These are phyloP conservation scores for Pyrenochaeta sp. DNA, from an alignment of 2,329 filamentous ascomycete species.

Conservation along the genomic window DNA sequence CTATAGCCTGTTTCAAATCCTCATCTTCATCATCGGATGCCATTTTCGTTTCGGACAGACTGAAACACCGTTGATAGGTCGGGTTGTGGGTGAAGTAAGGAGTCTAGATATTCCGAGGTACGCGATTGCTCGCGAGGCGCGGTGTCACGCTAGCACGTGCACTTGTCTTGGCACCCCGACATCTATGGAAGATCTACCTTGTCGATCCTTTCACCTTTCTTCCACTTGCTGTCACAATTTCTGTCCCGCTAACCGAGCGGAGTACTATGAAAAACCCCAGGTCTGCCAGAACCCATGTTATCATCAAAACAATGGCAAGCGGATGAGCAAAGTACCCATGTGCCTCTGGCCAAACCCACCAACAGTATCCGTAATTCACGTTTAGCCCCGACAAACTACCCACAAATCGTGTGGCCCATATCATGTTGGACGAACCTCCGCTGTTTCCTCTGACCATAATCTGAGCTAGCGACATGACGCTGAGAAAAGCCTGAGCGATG, in stretches of 20 bases:
- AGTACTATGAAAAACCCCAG: slow-evolving; percentile 56
- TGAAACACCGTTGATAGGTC: slow-evolving; percentile 6
- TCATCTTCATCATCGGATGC: slow-evolving; percentile 37
- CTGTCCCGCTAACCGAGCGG: slow-evolving; percentile 15
- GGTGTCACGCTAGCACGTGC: slow-evolving; percentile 33
- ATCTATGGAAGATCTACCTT: no score
- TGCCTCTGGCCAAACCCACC: slow-evolving; percentile 59
- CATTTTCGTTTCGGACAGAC: slow-evolving; percentile 18
- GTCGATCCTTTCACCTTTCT: no score
- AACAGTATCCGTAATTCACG: slow-evolving; percentile 59
- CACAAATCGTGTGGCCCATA: slow-evolving; percentile 82
- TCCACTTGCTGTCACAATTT: neutral
- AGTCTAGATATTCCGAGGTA: no score
- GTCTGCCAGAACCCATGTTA: slow-evolving; percentile 53
- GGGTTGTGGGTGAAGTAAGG: slow-evolving; percentile 1
- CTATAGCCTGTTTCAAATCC: slow-evolving; percentile 37
- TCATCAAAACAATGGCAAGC: slow-evolving; percentile 53
- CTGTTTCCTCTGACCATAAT: slow-evolving; percentile 57
- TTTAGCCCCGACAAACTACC: slow-evolving; percentile 74
- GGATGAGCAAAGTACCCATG: slow-evolving; percentile 58
- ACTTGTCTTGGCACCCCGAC: slow-evolving; percentile 3
- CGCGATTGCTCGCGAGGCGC: no score
- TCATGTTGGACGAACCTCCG: slow-evolving; percentile 66
- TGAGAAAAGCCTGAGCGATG: slow-evolving; percentile 53
- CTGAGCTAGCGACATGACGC: slow-evolving; percentile 53